These are phyloP conservation scores for Limtongozyma cylindracea DNA, from an alignment of 805 yeast species.

Conservation along the genomic window DNA sequence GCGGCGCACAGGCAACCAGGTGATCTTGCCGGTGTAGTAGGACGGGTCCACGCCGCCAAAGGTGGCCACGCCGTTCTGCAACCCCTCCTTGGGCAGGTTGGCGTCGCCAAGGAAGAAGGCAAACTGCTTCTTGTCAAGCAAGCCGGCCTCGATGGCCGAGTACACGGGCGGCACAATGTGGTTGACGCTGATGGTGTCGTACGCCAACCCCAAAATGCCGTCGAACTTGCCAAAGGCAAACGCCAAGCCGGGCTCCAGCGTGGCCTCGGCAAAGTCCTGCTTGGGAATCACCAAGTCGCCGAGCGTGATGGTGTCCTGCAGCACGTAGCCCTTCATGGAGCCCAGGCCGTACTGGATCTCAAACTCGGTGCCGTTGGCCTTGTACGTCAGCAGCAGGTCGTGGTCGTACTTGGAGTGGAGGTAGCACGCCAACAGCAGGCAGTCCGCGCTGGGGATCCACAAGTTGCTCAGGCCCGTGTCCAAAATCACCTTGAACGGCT, in stretches of 20 bases:
- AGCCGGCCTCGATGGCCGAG: constrained; percentile 62
- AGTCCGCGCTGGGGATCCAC: constrained; percentile 85
- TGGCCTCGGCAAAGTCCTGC: constrained; percentile 94
- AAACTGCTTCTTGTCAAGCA: constrained; percentile 66
- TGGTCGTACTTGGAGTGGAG: constrained; percentile 84
- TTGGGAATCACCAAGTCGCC: constrained; percentile 70
- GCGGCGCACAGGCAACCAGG: constrained; percentile 96
- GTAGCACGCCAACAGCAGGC: constrained; percentile 88
- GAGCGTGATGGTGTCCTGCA: constrained; percentile 58
- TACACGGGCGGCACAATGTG: constrained; percentile 83
- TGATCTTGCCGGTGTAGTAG: constrained; percentile 58
- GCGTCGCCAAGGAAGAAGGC: constrained; percentile 79
- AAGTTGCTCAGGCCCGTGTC: constrained; percentile 94
- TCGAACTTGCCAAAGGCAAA: constrained; percentile 98
- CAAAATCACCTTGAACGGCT: constrained; percentile 74
- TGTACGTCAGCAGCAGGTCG: constrained; percentile 56
- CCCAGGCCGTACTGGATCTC: constrained; percentile 86
- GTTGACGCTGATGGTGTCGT: constrained; percentile 75
- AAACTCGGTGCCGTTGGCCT: constrained; percentile 69
- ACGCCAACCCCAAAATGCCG: constrained; percentile 90
- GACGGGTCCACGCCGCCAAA: constrained; percentile 82
- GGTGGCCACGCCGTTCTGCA: constrained; percentile 64
- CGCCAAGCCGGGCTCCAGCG: constrained; percentile 91
- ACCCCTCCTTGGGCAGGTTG: constrained; percentile 23
- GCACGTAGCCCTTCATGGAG: constrained; percentile 72